A percentile compares a stretch with the other conserved stretches of the same genome.
Conservation (phyloP, 768 basidiomycete species). For the Suillus alpinus region DNA sequence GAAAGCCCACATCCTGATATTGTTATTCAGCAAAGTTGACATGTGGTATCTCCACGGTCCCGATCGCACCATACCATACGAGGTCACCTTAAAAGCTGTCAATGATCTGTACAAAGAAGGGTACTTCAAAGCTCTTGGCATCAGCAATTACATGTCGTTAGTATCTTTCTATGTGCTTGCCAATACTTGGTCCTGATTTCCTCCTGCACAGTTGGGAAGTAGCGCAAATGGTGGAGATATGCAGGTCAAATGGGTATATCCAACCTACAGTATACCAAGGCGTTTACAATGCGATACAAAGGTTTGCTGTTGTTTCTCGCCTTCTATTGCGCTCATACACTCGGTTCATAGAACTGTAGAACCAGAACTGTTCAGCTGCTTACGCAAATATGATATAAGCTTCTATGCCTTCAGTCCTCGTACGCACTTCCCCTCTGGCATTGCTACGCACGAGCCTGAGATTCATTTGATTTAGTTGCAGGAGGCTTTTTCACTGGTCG, state of each 20-base stretch:
- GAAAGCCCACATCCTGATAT: neutral
- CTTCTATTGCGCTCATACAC: neutral
- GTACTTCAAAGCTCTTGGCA: conserved; percentile 18
- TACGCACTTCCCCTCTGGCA: conserved; percentile 10
- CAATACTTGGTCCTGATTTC: conserved; percentile 9
- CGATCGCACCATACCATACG: conserved; percentile 21
- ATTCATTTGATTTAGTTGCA: conserved; percentile 22
- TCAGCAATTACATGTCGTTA: conserved; percentile 22
- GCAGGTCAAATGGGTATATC: conserved; percentile 20
- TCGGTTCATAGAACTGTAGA: neutral
- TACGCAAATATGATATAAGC: conserved; percentile 27
- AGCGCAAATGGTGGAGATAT: conserved; percentile 28
- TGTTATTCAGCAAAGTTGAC: conserved; percentile 5
- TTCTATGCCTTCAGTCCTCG: conserved; percentile 34
- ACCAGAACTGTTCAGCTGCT: conserved; percentile 21
- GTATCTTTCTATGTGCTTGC: conserved; percentile 9
- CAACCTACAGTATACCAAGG: conserved; percentile 28
- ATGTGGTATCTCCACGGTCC: conserved; percentile 19
- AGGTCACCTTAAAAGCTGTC: conserved; percentile 19
- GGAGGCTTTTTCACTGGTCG: conserved; percentile 42
- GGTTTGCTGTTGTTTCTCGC: conserved; percentile 7
- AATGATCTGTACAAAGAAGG: conserved; percentile 26
- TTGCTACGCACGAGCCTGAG: neutral
- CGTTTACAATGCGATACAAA: conserved; percentile 23
- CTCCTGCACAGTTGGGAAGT: conserved; percentile 30